Base-by-base conservation (phyloP, 2,329 filamentous ascomycete genomes). In the Fusarium pseudonygamai region DNA sequence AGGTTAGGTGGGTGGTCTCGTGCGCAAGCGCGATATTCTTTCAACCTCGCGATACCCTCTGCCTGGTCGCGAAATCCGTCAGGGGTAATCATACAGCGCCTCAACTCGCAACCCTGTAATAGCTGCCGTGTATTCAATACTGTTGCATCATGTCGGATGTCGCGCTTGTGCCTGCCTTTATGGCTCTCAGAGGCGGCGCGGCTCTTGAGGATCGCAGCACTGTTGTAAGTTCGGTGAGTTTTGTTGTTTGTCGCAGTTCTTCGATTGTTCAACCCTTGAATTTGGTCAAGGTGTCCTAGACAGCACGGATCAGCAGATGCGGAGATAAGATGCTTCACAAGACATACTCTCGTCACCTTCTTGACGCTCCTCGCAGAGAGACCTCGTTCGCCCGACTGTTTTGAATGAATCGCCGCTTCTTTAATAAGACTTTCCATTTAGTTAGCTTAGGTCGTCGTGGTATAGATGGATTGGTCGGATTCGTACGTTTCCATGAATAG, bases 381-480 rank as follows among this genome's bases (percentile, higher is more conserved):
- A 9, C 89, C 89, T 75, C 90, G 89, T 79, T 96, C 93, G 28
- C 93, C 92, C 18, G 89, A 86, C 79, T 92, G 90, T 78, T 93
- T 94, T 56, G 93, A 90, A 77, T 91, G 89, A 70, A 96, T 96
- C 5, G 89, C 87, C 1, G 94, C 92, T 83, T 96, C 94, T 74
- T 93, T 94, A 81, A 97, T 88, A 59, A 97, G 85, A 47, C 93
- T 95, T 75, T 53, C 22, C 11, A 30, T 45, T 46, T 9, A 20
- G 16, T 73, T 60, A 60, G 63, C 28, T 43, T 14, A 10, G 20
- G 13, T 28, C 5, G n/a, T 34, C 34, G 11, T 7, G 34, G 7
- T 36, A 16, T 55, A 12, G 26, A 34, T 22, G 14, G n/a, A 15
- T 13, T 42, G 2, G 30, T 50, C 22, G 32, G 22, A 37, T 30